A percentile compares a stretch with the other conserved stretches of the same genome.
These are phyloP conservation scores for Mycena sanguinolenta DNA, from an alignment of 768 basidiomycete species.

Conservation along the genomic window DNA sequence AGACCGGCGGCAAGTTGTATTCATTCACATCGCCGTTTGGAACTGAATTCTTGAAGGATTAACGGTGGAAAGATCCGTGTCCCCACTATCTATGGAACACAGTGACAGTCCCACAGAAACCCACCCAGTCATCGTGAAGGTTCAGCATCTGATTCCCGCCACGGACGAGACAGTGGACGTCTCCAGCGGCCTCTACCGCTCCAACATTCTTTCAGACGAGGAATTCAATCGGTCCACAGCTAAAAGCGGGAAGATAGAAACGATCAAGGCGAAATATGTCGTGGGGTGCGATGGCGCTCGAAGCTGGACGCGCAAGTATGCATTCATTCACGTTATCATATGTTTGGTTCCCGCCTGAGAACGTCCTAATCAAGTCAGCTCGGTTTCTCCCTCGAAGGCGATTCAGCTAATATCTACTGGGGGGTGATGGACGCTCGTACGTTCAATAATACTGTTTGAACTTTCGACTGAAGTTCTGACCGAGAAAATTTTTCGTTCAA, in stretches of 20 bases:
- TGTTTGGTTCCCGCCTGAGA: not conserved
- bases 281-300: slow-evolving; percentile 57
- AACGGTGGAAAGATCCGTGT: slow-evolving; percentile 51
- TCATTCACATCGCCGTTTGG: not conserved
- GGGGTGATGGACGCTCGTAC: slow-evolving; percentile 35
- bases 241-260: slow-evolving; percentile 35
- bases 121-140: slow-evolving; percentile 32
- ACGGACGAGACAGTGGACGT: not conserved
- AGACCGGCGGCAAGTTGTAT: slow-evolving; percentile 24
- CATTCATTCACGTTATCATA: not conserved
- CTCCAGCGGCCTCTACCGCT: slow-evolving; percentile 30
- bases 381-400: slow-evolving; percentile 60
- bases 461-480: not conserved
- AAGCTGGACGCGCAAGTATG: slow-evolving; percentile 56
- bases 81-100: slow-evolving; percentile 47
- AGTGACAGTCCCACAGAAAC: slow-evolving; percentile 36
- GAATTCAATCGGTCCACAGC: not conserved
- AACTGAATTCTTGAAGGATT: slow-evolving; percentile 25
- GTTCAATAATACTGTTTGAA: not conserved
- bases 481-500: slow-evolving; percentile 13
- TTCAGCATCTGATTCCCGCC: slow-evolving; percentile 31
- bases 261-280: slow-evolving; percentile 50
- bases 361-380: slow-evolving; percentile 44
- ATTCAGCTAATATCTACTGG: slow-evolving; percentile 59
- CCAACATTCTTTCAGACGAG: slow-evolving; percentile 26